Evolutionary conservation across 805 yeast genomes (phyloP).

Genomic region (Metschnikowia lochheadii): DNA sequence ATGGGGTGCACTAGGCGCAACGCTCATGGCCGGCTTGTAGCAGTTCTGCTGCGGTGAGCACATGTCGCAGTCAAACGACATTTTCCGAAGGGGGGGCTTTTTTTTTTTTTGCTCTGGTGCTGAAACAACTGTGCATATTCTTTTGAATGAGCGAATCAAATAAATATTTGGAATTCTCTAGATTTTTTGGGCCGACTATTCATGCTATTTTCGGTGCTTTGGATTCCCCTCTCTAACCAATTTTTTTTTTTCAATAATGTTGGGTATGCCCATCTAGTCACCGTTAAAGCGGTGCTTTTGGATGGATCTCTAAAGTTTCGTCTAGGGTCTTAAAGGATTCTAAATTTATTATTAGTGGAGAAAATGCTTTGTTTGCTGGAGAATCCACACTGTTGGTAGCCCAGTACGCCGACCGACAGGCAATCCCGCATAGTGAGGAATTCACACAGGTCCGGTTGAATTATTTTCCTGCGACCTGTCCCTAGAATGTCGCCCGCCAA

Average conservation of each 20-base stretch:
- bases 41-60: conserved; percentile 5
- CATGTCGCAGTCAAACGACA: conserved; percentile 4
- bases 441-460: conserved; percentile 1
- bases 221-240: not conserved
- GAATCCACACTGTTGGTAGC: not conserved
- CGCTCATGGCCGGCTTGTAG: conserved; percentile 1
- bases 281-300: not conserved
- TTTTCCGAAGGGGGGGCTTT: conserved; percentile 1
- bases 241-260: not conserved
- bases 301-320: not conserved
- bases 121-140: conserved; percentile 1
- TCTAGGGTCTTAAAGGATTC: not conserved
- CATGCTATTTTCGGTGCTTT: not conserved
- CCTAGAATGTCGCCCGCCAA: conserved; percentile 3
- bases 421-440: not conserved
- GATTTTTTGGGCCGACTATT: not conserved
- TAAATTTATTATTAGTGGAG: not conserved
- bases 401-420: not conserved
- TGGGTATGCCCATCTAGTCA: not conserved
- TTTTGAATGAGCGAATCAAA: not conserved
- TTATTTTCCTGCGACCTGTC: conserved; percentile 2
- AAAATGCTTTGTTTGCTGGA: not conserved
- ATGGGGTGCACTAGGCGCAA: not conserved
- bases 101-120: not conserved
- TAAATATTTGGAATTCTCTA: not conserved